Evolutionary conservation across 495 filamentous ascomycete genomes (phyloP), one percentile per base, ranked within the genome.

Genomic region (Tuber umbilicatum): DNA sequence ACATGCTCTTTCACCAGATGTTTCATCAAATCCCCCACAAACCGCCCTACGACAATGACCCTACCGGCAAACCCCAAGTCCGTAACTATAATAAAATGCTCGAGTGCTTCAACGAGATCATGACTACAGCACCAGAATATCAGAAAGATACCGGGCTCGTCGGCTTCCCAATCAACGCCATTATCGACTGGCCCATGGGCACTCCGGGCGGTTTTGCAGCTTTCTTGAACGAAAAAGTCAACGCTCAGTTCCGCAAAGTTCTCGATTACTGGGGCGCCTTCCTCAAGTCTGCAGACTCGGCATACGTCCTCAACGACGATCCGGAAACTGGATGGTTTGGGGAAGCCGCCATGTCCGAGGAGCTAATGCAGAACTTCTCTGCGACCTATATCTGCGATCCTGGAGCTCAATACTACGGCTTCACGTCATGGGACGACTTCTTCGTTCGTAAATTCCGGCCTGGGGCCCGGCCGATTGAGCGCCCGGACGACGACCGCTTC

Each of bases 131-230:
- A 0, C 90, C 91, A 0, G 85, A 87, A 71, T 74, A 76, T 38
- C 27, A 76, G 60, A 67, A 74, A 31, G 84, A 87, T 0, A 87
- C 89, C 0, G 90, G 89, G 7, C 85, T 92, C 78, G 89, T 93
- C 41, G 91, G 91, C 0, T 84, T 91, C 1, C 91, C 91, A 4
- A 88, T 92, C 81, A 87, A 86, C 70, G 90, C 90, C 3, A 85
- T 92, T 39, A 87, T 93, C n/a, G 90, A 92, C 79, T 92, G 91
- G 85, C 89, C 89, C 7, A 92, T 92, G 89, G 89, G 88, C 16
- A 93, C 91, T 0, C 85, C 87, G 0, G 88, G 85, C 74, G 90
- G 85, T 16, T 88, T 86, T 74, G 86, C 85, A 0, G 82, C 84
- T 6, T 87, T 86, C 77, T 38, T 74, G 27, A 72, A 71, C 72